These are phyloP conservation scores for Xylaria telfairii DNA, from an alignment of 495 filamentous ascomycete species.

Conservation along the genomic window DNA sequence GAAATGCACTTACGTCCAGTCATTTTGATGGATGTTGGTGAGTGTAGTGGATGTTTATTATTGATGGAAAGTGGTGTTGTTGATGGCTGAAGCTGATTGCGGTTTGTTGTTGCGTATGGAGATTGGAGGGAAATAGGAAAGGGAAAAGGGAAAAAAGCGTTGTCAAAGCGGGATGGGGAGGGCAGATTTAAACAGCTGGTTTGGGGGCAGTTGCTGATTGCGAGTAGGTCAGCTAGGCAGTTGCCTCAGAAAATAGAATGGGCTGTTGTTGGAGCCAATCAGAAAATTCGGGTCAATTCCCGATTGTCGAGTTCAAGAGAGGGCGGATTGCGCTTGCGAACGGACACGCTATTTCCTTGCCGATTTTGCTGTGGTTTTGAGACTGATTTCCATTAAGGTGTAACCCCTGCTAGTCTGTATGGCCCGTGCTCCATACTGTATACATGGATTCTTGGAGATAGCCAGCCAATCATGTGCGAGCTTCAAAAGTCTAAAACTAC, in stretches of 20 bases:
- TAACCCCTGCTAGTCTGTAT: slow-evolving; percentile 17
- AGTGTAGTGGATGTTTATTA: slow-evolving; percentile 39
- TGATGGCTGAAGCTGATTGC: slow-evolving; percentile 29
- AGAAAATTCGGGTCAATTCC: slow-evolving; percentile 25
- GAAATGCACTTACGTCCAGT: slow-evolving; percentile 86
- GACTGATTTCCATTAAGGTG: slow-evolving; percentile 23
- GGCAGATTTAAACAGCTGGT: slow-evolving; percentile 43
- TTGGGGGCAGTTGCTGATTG: slow-evolving; percentile 28
- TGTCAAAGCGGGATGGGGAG: slow-evolving; percentile 40
- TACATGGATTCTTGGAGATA: too few relatives aligned
- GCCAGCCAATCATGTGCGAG: slow-evolving; percentile 1
- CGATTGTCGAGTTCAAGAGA: slow-evolving; percentile 27
- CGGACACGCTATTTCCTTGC: slow-evolving; percentile 23
- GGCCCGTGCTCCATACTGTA: too few relatives aligned
- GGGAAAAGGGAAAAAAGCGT: slow-evolving; percentile 34
- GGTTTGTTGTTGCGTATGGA: slow-evolving; percentile 39
- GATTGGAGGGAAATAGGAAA: slow-evolving; percentile 39
- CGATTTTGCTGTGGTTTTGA: slow-evolving; percentile 26
- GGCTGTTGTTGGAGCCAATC: slow-evolving; percentile 23
- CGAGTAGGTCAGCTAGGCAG: neutral
- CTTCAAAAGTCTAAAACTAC: neutral
- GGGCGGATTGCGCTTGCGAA: slow-evolving; percentile 27
- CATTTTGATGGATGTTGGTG: slow-evolving; percentile 66
- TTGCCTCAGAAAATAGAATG: slow-evolving; percentile 14
- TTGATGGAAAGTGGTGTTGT: slow-evolving; percentile 39